These are phyloP conservation scores for Penicillium polonicum DNA, from an alignment of 2,329 filamentous ascomycete species.

Conservation along the genomic window DNA sequence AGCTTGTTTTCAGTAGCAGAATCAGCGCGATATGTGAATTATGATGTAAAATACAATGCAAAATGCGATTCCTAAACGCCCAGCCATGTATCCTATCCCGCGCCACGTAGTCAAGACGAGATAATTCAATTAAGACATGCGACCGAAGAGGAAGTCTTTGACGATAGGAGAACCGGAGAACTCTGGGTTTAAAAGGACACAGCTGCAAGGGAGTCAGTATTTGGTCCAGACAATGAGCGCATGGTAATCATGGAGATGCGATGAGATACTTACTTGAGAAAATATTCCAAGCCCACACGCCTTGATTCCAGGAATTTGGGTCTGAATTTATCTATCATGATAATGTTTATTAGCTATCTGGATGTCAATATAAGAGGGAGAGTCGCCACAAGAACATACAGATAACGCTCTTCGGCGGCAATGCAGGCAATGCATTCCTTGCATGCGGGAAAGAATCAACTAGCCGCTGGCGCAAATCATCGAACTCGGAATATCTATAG, in stretches of 20 bases:
- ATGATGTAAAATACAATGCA: slow-evolving; percentile 1
- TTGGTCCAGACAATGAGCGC: not conserved
- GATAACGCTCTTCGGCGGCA: slow-evolving; percentile 89
- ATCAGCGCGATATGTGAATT: not conserved
- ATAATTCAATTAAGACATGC: slow-evolving; percentile 26
- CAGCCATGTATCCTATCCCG: not conserved
- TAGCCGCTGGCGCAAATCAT: slow-evolving; percentile 72
- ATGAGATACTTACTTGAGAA: slow-evolving; percentile 70
- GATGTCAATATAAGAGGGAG: not conserved
- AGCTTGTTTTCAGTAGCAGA: too few species aligned
- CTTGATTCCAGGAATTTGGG: slow-evolving; percentile 82
- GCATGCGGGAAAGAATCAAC: slow-evolving; percentile 80
- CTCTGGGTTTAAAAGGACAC: slow-evolving; percentile 87
- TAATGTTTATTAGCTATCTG: slow-evolving; percentile 8
- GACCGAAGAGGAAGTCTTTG: slow-evolving; percentile 79
- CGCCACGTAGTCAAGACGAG: not conserved
- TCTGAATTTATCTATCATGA: slow-evolving; percentile 61
- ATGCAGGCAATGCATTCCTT: slow-evolving; percentile 76
- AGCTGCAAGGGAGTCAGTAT: slow-evolving; percentile 54
- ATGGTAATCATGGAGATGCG: not conserved
- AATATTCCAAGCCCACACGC: slow-evolving; percentile 81
- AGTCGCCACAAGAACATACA: slow-evolving; percentile 53
- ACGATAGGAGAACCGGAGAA: slow-evolving; percentile 88
- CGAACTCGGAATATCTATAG: slow-evolving; percentile 84
- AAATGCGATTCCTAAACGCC: slow-evolving; percentile 1